phyloP scores from a whole-genome alignment of 2,329 filamentous ascomycete genomes.

The Parasarocladium wereldwijsianum region DNA sequence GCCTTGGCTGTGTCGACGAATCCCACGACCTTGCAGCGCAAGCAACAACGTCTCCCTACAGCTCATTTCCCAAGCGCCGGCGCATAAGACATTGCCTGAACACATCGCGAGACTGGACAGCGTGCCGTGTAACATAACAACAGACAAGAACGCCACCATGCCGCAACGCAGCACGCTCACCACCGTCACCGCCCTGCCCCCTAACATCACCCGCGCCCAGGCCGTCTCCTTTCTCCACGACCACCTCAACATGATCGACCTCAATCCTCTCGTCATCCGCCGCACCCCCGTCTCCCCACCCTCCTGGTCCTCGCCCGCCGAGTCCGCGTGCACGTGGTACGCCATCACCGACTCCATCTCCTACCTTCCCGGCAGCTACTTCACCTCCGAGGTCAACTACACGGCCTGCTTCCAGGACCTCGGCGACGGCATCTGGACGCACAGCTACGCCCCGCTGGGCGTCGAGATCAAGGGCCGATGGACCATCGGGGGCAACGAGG shows the following conservation, averaged over 20 bases:
- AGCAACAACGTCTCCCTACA: too few species aligned
- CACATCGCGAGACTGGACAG: too few species aligned
- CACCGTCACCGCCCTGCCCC: conserved; percentile 62
- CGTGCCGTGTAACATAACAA: too few species aligned
- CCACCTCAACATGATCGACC: conserved; percentile 71
- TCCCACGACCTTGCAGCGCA: too few species aligned
- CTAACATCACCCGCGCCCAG: conserved; percentile 50
- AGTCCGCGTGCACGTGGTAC: conserved; percentile 64
- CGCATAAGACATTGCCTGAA: too few species aligned
- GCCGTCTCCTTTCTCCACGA: conserved; percentile 64
- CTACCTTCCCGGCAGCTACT: conserved; percentile 54
- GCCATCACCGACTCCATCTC: conserved; percentile 61
- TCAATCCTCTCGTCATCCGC: conserved; percentile 70
- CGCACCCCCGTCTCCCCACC: conserved; percentile 56
- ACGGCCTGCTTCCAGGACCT: conserved; percentile 69
- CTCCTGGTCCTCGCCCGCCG: conserved; percentile 50
- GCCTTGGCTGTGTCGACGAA: too few species aligned
- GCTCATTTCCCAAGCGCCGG: too few species aligned
- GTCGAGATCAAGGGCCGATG: conserved; percentile 68
- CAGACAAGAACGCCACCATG: conserved; percentile 41
- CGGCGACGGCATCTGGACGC: conserved; percentile 56
- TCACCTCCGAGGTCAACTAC: conserved; percentile 57
- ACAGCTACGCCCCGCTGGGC: conserved; percentile 70
- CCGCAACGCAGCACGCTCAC: conserved; percentile 60
- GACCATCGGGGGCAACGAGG: conserved; percentile 57